Evolutionary conservation across 73 alveolate species (phyloP).

Genomic region (Loxodes magnus): DNA sequence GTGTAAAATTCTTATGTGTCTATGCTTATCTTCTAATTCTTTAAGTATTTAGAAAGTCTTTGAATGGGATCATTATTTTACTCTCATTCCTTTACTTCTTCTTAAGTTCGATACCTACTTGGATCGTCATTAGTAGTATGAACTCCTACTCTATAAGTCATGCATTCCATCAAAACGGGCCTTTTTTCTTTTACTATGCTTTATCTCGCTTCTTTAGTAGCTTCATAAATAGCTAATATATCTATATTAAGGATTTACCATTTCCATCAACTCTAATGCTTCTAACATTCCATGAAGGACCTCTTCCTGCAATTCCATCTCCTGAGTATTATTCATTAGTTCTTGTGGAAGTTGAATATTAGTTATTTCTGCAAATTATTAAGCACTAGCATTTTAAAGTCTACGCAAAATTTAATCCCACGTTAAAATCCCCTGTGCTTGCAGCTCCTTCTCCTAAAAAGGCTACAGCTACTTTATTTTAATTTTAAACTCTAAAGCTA

Average conservation of each 20-base stretch:
- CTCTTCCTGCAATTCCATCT: constrained; percentile 89
- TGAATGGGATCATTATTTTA: constrained; percentile 29
- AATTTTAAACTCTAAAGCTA: constrained; percentile 66
- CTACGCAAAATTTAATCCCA: constrained; percentile 91
- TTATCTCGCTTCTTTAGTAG: constrained; percentile 71
- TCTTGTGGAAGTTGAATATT: constrained; percentile 64
- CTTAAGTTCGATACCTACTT: constrained; percentile 27
- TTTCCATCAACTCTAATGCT: constrained; percentile 89
- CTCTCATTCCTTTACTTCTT: constrained; percentile 14
- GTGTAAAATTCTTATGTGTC: constrained; percentile 27
- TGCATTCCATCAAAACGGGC: constrained; percentile 82
- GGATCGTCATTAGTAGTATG: constrained; percentile 84
- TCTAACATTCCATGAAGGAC: constrained; percentile 77
- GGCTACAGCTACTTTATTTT: constrained; percentile 76
- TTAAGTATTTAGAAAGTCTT: constrained; percentile 28
- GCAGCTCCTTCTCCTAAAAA: constrained; percentile 95
- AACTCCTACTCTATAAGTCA: constrained; percentile 84
- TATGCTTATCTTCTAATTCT: constrained; percentile 25
- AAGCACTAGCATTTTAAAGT: constrained; percentile 70
- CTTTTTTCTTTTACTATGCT: constrained; percentile 42
- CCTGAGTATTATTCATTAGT: constrained; percentile 84
- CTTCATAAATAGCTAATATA: constrained; percentile 74
- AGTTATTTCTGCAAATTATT: constrained; percentile 83
- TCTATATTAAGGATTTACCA: too few species aligned
- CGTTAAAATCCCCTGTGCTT: constrained; percentile 88